Evolutionary conservation across 768 basidiomycete genomes (phyloP).

Genomic region (Phallus indusiatus): DNA sequence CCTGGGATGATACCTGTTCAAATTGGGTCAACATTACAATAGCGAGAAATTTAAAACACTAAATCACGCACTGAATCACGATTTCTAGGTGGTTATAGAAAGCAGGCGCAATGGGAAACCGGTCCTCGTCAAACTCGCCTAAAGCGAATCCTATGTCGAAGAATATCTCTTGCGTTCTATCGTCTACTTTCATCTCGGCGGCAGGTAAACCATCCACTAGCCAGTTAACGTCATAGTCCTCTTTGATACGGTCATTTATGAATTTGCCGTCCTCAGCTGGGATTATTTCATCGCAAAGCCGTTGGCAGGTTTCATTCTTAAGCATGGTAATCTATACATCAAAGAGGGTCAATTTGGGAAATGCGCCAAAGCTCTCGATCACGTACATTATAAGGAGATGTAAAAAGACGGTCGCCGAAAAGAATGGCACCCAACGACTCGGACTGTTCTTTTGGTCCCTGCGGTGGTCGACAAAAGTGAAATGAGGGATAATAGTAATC

Average conservation of each 20-base stretch:
- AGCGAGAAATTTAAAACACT: conserved; percentile 11
- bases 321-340: conserved; percentile 66
- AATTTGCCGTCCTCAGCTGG: conserved; percentile 71
- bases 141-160: conserved; percentile 93
- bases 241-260: conserved; percentile 83
- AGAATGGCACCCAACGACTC: conserved; percentile 88
- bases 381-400: conserved; percentile 78
- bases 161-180: conserved; percentile 72
- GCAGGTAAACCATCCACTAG: conserved; percentile 90
- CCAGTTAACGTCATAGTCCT: conserved; percentile 93
- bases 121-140: conserved; percentile 58
- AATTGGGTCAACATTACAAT: conserved; percentile 5
- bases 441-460: conserved; percentile 62
- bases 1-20: conserved; percentile 67
- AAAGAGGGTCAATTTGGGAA: background rate
- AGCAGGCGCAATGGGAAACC: conserved; percentile 48
- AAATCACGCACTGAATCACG: conserved; percentile 46
- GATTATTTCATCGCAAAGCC: conserved; percentile 55
- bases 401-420: conserved; percentile 94
- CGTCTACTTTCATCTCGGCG: conserved; percentile 83
- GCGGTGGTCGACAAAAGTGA: conserved; percentile 76
- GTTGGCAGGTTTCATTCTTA: conserved; percentile 67
- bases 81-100: conserved; percentile 94
- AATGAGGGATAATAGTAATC: conserved; percentile 89
- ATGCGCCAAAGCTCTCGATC: background rate